Percentiles rank a stretch among this genome's conserved stretches.
Conservation (phyloP, 2,329 filamentous ascomycete species). For the Coleophoma crateriformis region DNA sequence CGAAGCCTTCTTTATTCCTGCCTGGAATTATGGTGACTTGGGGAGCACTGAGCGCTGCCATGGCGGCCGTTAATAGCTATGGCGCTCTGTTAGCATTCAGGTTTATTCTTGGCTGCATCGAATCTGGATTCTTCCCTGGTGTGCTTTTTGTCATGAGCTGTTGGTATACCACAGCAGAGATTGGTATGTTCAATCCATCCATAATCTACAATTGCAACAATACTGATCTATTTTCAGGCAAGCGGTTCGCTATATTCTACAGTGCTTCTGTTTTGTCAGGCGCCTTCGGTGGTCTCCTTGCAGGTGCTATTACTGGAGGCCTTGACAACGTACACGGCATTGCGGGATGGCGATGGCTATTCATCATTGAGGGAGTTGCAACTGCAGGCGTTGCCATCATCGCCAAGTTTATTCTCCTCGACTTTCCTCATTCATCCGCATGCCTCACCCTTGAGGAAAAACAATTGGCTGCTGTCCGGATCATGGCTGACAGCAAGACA, state of each 20-base stretch:
- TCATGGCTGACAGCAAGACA: constrained; percentile 35
- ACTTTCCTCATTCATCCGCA: constrained; percentile 41
- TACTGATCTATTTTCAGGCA: constrained; percentile 18
- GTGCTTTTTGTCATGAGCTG: constrained; percentile 46
- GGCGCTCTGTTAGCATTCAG: constrained; percentile 39
- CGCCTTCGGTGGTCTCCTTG: constrained; percentile 41
- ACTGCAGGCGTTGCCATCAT: constrained; percentile 35
- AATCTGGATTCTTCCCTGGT: constrained; percentile 46
- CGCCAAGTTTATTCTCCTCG: constrained; percentile 39
- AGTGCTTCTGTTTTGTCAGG: constrained; percentile 48
- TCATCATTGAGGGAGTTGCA: constrained; percentile 37
- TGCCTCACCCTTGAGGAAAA: constrained; percentile 32
- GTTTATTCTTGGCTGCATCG: constrained; percentile 43
- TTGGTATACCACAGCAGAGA: constrained; percentile 49
- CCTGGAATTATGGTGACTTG: constrained; percentile 36
- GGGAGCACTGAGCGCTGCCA: constrained; percentile 44
- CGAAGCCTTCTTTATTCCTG: constrained; percentile 39
- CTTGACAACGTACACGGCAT: constrained; percentile 40
- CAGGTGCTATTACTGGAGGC: constrained; percentile 31
- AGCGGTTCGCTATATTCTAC: constrained; percentile 52
- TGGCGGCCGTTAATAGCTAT: constrained; percentile 42
- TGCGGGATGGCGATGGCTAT: constrained; percentile 47
- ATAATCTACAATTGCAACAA: not conserved
- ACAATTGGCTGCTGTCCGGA: constrained; percentile 35
- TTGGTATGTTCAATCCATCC: constrained; percentile 23